Percentiles rank a stretch among this genome's conserved stretches.
Evolutionary conservation across 1,284 basidiomycete genomes (phyloP).

Genomic region (Afroboletus lepidellus): DNA sequence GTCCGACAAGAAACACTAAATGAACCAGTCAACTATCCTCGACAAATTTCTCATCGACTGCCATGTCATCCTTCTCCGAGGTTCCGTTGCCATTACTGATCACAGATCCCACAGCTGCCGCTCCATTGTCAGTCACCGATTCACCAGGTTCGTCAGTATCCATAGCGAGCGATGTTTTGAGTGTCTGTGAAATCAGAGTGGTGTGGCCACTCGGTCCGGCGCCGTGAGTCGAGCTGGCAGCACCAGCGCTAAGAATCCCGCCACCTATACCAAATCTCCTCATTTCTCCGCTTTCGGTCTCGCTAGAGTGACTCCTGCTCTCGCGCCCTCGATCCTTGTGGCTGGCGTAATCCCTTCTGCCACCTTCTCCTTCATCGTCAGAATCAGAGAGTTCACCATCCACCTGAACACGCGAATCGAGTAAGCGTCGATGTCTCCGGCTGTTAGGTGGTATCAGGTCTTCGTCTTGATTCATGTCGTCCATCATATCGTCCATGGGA

Average conservation of each 20-base stretch:
- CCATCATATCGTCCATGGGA: conserved; percentile 74
- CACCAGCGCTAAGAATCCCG: conserved; percentile 65
- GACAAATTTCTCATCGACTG: conserved; percentile 20
- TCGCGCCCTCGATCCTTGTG: conserved; percentile 53
- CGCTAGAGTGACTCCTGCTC: conserved; percentile 38
- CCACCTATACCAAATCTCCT: conserved; percentile 66
- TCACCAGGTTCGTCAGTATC: conserved; percentile 44
- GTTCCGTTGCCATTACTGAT: conserved; percentile 14
- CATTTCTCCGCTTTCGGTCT: conserved; percentile 38
- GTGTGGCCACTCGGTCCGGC: conserved; percentile 72
- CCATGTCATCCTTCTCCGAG: conserved; percentile 27
- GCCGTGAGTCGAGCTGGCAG: conserved; percentile 55
- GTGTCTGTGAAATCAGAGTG: conserved; percentile 39
- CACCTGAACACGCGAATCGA: conserved; percentile 71
- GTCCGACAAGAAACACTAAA: no score
- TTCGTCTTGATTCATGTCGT: conserved; percentile 79
- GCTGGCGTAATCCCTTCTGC: conserved; percentile 62
- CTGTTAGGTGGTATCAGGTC: conserved; percentile 76
- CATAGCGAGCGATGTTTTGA: conserved; percentile 47
- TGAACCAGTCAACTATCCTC: conserved; percentile 7
- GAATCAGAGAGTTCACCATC: conserved; percentile 84
- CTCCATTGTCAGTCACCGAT: conserved; percentile 26
- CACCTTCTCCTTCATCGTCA: conserved; percentile 84
- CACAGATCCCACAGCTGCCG: conserved; percentile 22
- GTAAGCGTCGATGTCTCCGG: conserved; percentile 67